Evolutionary conservation across 768 basidiomycete species (phyloP).

Genomic region (Lanmaoa pseudosensibilis): DNA sequence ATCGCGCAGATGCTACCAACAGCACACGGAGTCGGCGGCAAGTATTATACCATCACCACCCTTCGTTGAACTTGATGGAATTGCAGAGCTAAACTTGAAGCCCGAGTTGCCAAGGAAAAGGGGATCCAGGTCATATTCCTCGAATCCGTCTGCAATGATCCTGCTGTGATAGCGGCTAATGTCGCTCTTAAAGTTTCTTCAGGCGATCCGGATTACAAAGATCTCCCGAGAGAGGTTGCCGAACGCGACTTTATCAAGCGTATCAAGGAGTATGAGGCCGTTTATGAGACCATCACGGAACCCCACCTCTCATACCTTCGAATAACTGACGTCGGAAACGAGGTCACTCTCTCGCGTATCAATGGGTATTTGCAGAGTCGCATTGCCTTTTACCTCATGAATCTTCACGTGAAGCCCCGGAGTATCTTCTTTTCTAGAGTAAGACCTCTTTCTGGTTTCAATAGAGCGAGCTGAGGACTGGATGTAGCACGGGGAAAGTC

Average conservation of each 20-base stretch:
- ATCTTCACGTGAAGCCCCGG: constrained; percentile 93
- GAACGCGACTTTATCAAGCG: constrained; percentile 87
- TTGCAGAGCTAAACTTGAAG: constrained; percentile 75
- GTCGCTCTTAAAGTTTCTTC: constrained; percentile 93
- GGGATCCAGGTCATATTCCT: constrained; percentile 89
- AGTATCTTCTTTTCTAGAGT: constrained; percentile 96
- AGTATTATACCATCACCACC: constrained; percentile 15
- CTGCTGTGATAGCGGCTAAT: constrained; percentile 91
- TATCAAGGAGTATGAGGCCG: constrained; percentile 90
- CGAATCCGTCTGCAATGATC: constrained; percentile 94
- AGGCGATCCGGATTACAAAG: constrained; percentile 97
- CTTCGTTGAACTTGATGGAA: constrained; percentile 1
- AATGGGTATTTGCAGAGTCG: constrained; percentile 96
- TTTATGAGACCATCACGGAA: constrained; percentile 95
- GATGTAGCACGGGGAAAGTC: constrained; percentile 91
- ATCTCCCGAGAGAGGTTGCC: constrained; percentile 80
- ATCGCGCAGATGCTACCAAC: constrained; percentile 85
- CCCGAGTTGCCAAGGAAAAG: constrained; percentile 82
- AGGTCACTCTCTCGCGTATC: constrained; percentile 83
- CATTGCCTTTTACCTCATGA: constrained; percentile 98
- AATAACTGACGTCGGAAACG: constrained; percentile 90
- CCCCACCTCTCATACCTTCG: constrained; percentile 86
- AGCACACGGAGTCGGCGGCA: constrained; percentile 77
- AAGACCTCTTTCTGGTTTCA: constrained; percentile 29
- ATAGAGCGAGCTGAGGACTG: constrained; percentile 3